Evolutionary conservation across 2,329 filamentous ascomycete species (phyloP), one percentile per base, ranked within the genome.

Genomic region (Clonostachys chloroleuca): DNA sequence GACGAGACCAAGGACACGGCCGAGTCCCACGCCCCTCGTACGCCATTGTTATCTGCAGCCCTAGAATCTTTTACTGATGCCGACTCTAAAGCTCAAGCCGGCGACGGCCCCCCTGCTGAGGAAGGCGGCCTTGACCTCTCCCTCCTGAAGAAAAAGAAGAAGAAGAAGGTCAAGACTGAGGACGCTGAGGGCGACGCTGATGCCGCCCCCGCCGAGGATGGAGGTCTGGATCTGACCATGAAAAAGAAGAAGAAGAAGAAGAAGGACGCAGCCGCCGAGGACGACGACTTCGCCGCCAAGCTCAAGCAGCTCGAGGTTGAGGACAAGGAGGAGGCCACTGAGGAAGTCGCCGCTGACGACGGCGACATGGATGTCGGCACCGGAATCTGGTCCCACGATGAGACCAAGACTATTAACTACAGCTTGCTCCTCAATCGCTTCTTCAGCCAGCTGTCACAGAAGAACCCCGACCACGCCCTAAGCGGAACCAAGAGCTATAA

Each of bases 401-500:
- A 86, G 66, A 84, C 81, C 49, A 83, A 84, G 64, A 68, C 84
- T 54, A 90, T 97, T 70, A 84, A 80, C 63, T 99, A 96, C 80
- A 81, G 84, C 61, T 80, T 91, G 53, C 84, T 99, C 44, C 84
- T 97, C 55, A 81, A 79, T 62, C 89, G 94, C 58, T 99, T 99
- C 81, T 99, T 96, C 82, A 86, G 83, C 64, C 87, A 95, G 56
- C 84, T 99, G 54, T 85, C 94, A 70, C 89, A 92, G 72, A 92
- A 95, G 78, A 95, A 99, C 77, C 94, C 94, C 59, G 94, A 99
- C 67, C 87, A 97, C 62, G 86, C 92, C 54, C 87, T 89, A 53
- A 89, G 84, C 66, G 90, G 90, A 56, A 84, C 85, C 62, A 94
- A 91, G 80, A 95, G 88, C 71, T 99, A 97, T 84, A 97, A 97